Conservation (phyloP, 2,329 filamentous ascomycete genomes). For the Fusarium irregulare region DNA sequence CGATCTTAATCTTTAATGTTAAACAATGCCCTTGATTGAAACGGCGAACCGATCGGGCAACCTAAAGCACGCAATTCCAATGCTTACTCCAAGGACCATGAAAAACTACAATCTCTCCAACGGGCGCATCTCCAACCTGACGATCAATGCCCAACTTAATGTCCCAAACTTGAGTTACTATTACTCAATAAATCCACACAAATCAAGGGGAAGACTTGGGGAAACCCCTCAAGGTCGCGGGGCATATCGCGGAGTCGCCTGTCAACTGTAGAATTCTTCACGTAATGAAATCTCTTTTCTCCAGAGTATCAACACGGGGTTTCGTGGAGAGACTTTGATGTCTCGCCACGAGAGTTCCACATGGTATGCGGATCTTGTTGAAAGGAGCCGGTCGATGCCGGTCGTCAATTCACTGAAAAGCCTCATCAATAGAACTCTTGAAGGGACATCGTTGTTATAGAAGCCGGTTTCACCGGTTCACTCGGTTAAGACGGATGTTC, state of each 20-base stretch:
- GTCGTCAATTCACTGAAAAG: background rate
- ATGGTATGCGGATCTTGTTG: slow-evolving; percentile 19
- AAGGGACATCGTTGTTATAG: background rate
- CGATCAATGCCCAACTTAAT: slow-evolving; percentile 1
- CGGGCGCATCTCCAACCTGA: background rate
- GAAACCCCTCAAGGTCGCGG: slow-evolving; percentile 26
- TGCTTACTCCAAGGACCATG: fast-evolving
- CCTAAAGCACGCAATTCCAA: background rate
- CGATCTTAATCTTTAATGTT: too few species aligned
- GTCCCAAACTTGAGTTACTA: background rate
- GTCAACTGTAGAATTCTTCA: slow-evolving; percentile 24
- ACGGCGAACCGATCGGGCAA: background rate
- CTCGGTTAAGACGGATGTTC: slow-evolving; percentile 43
- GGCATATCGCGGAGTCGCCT: slow-evolving; percentile 27
- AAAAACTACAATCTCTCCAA: background rate
- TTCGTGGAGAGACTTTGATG: slow-evolving; percentile 2
- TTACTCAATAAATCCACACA: slow-evolving; percentile 29
- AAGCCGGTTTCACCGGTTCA: slow-evolving; percentile 28
- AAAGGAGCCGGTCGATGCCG: slow-evolving; percentile 36
- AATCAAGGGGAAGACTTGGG: slow-evolving; percentile 12
- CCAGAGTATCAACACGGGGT: slow-evolving; percentile 17
- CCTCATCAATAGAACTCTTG: too few species aligned
- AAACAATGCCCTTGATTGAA: background rate
- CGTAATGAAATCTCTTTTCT: slow-evolving; percentile 33
- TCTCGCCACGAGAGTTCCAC: slow-evolving; percentile 29